A percentile compares a stretch with the other conserved stretches of the same genome.
These are phyloP conservation scores for Porphyrellus cyaneotinctus DNA, from an alignment of 768 basidiomycete genomes.

Conservation along the genomic window DNA sequence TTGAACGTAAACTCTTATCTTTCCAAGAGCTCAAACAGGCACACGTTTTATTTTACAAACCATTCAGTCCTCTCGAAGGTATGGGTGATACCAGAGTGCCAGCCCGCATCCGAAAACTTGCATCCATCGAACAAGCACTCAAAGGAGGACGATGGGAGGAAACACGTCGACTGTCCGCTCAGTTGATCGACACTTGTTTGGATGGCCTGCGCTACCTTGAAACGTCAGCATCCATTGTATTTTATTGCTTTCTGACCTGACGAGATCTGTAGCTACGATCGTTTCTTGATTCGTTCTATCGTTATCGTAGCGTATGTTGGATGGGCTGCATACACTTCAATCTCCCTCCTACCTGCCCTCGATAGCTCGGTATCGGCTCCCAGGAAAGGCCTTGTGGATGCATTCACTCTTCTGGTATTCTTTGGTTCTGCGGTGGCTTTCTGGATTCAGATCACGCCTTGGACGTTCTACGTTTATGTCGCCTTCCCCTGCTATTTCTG, in stretches of 20 bases:
- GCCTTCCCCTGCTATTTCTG: constrained; percentile 77
- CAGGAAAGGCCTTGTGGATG: constrained; percentile 12
- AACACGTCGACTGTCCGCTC: constrained; percentile 46
- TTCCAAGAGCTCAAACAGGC: constrained; percentile 54
- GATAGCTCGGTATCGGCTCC: constrained; percentile 13
- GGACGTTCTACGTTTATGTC: constrained; percentile 73
- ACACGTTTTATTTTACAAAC: constrained; percentile 59
- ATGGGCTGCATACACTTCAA: constrained; percentile 67
- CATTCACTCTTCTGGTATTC: constrained; percentile 28
- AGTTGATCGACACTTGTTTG: constrained; percentile 52
- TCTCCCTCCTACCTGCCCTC: constrained; percentile 50
- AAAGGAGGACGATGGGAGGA: constrained; percentile 38
- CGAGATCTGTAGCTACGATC: constrained; percentile 53
- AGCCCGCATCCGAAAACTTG: constrained; percentile 35
- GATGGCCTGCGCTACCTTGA: constrained; percentile 73
- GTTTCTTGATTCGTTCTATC: constrained; percentile 62
- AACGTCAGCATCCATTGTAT: constrained; percentile 37
- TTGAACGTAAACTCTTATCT: constrained; percentile 1
- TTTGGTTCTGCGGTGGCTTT: constrained; percentile 47
- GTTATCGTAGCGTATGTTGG: constrained; percentile 71
- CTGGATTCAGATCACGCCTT: constrained; percentile 59
- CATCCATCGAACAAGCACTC: constrained; percentile 46
- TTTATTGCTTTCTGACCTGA: constrained; percentile 4
- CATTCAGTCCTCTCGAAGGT: constrained; percentile 49
- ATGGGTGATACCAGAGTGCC: constrained; percentile 23